Conservation (phyloP, 2,329 filamentous ascomycete genomes). For the Hymenoscyphus fraxineus region DNA sequence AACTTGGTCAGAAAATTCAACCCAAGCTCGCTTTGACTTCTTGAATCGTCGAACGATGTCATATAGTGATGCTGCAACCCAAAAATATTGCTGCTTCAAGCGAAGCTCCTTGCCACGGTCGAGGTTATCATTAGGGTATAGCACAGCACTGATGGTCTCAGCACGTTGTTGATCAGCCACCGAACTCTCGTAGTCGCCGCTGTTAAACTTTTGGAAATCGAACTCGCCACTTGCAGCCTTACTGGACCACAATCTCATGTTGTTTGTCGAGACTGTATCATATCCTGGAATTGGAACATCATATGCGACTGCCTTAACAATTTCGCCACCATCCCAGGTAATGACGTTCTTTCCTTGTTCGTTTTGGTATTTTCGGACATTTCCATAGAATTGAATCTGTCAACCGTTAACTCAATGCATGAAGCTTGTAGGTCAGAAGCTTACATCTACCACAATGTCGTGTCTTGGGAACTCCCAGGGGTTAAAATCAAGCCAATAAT, state of each 20-base stretch:
- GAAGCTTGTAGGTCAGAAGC: slow-evolving; percentile 36
- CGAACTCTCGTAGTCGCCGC: slow-evolving; percentile 90
- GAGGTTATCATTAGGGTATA: slow-evolving; percentile 97
- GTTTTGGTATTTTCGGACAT: slow-evolving; percentile 71
- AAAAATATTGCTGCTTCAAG: slow-evolving; percentile 99
- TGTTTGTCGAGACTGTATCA: slow-evolving; percentile 87
- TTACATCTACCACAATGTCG: slow-evolving; percentile 84
- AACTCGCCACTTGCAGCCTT: slow-evolving; percentile 97
- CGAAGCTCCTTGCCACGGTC: slow-evolving; percentile 95
- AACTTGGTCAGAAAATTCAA: slow-evolving; percentile 87
- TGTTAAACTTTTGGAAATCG: slow-evolving; percentile 99
- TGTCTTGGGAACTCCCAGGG: slow-evolving; percentile 98
- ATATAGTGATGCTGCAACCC: slow-evolving; percentile 93
- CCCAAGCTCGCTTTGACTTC: slow-evolving; percentile 89
- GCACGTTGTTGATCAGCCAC: slow-evolving; percentile 97
- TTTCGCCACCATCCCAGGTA: slow-evolving; percentile 89
- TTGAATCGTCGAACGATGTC: slow-evolving; percentile 98
- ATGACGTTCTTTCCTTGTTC: slow-evolving; percentile 70
- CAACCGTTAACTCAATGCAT: slow-evolving; percentile 14
- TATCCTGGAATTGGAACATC: slow-evolving; percentile 92
- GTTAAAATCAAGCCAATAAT: slow-evolving; percentile 99
- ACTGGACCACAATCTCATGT: slow-evolving; percentile 94
- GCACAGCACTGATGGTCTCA: slow-evolving; percentile 96
- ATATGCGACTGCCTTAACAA: slow-evolving; percentile 87
- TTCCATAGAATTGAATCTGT: slow-evolving; percentile 86